phyloP scores from a whole-genome alignment of 2,329 filamentous ascomycete species.

The Colletotrichum noveboracense region DNA sequence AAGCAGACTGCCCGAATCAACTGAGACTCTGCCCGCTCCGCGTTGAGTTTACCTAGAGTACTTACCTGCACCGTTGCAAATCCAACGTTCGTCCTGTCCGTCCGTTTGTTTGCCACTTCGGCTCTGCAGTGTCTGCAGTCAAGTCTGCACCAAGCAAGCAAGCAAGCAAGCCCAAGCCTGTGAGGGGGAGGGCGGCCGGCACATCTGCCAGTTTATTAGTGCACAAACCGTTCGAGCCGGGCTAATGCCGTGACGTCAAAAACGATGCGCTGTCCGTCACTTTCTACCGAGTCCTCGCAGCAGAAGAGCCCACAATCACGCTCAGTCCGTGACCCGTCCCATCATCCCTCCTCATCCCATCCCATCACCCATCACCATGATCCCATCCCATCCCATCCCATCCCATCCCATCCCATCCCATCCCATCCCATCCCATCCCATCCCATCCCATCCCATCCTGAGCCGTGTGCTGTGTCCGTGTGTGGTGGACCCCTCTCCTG shows the following conservation, averaged over 20 bases:
- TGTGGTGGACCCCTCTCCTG: conserved; percentile 11
- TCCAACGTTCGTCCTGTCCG: not conserved
- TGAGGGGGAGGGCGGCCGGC: not conserved
- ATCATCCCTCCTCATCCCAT: not conserved
- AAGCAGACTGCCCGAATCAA: not conserved
- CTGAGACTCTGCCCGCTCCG: not conserved
- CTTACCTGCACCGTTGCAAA: not conserved
- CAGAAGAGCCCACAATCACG: not conserved
- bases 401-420: not conserved
- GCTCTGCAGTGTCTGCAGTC: not conserved
- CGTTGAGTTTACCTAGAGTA: not conserved
- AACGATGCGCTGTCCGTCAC: not conserved
- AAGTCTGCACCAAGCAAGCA: not conserved
- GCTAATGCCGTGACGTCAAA: conserved; percentile 17
- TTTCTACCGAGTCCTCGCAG: not conserved
- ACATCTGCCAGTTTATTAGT: not conserved
- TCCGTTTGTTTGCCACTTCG: not conserved
- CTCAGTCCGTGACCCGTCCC: not conserved
- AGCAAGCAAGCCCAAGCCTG: no score
- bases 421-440: not conserved
- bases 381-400: no score
- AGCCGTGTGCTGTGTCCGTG: not conserved
- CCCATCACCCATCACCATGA: not conserved
- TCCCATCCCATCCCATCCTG: not conserved
- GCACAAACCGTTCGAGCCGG: not conserved